A percentile compares a stretch with the other conserved stretches of the same genome.
Conservation (phyloP, 2,329 filamentous ascomycete species). For the Clonostachys solani region DNA sequence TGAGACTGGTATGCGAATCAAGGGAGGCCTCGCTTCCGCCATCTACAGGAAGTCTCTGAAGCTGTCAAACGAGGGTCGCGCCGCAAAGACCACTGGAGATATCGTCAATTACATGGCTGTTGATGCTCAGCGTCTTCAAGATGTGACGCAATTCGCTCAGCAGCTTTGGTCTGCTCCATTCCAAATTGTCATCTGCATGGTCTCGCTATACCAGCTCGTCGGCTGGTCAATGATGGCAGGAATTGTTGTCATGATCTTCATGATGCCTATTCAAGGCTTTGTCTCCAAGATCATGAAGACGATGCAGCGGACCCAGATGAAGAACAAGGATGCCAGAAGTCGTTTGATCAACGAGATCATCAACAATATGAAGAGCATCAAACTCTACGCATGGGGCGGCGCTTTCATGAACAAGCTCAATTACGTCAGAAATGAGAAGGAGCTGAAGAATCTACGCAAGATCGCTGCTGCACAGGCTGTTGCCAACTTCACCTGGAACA, state of each 20-base stretch:
- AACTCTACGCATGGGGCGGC: slow-evolving; percentile 94
- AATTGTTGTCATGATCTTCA: slow-evolving; percentile 90
- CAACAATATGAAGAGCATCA: slow-evolving; percentile 99
- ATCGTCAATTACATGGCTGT: slow-evolving; percentile 99
- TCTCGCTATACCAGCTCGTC: slow-evolving; percentile 92
- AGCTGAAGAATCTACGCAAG: slow-evolving; percentile 91
- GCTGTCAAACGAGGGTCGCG: slow-evolving; percentile 88
- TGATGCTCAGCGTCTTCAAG: slow-evolving; percentile 90
- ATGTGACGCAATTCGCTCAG: slow-evolving; percentile 91
- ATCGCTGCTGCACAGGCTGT: slow-evolving; percentile 93
- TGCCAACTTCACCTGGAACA: slow-evolving; percentile 97
- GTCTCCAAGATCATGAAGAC: slow-evolving; percentile 93
- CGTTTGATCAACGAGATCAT: slow-evolving; percentile 95
- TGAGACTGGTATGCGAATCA: slow-evolving; percentile 94
- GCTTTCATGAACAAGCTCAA: slow-evolving; percentile 98
- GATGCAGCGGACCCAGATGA: slow-evolving; percentile 95
- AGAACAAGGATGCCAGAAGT: slow-evolving; percentile 94
- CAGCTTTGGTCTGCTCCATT: slow-evolving; percentile 97
- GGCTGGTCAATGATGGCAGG: slow-evolving; percentile 95
- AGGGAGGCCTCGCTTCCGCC: slow-evolving; percentile 80
- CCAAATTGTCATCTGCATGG: slow-evolving; percentile 93
- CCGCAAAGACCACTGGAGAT: slow-evolving; percentile 87
- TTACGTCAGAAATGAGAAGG: slow-evolving; percentile 90
- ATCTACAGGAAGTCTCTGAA: slow-evolving; percentile 91
- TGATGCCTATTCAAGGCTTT: slow-evolving; percentile 93